A percentile compares a stretch with the other conserved stretches of the same genome.
phyloP scores from a whole-genome alignment of 2,329 filamentous ascomycete species.

The Neophaeococcomyces aloes region DNA sequence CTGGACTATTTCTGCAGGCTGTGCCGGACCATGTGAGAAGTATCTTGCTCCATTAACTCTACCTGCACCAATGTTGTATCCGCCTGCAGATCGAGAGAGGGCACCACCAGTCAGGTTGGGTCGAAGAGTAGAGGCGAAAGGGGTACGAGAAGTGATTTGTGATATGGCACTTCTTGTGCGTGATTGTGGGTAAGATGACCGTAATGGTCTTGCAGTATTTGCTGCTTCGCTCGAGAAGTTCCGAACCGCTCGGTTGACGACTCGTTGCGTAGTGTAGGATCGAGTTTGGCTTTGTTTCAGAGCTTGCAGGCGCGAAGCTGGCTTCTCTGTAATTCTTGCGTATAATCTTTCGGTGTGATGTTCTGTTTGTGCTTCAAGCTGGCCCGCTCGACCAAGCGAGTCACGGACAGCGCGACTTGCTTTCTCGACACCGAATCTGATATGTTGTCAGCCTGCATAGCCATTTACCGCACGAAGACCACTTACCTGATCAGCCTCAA shows the following conservation, averaged over 20 bases:
- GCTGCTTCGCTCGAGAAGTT: slow-evolving; percentile 42
- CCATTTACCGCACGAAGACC: not conserved
- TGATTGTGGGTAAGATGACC: slow-evolving; percentile 46
- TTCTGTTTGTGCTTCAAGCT: slow-evolving; percentile 13
- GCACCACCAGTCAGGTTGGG: slow-evolving; percentile 87
- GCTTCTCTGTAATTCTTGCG: slow-evolving; percentile 42
- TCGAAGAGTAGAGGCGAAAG: slow-evolving; percentile 78
- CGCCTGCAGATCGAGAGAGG: slow-evolving; percentile 72
- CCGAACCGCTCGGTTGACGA: slow-evolving; percentile 34
- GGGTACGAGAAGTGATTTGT: slow-evolving; percentile 62
- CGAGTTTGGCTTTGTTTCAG: slow-evolving; percentile 55
- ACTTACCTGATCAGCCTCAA: slow-evolving; percentile 39
- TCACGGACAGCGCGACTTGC: slow-evolving; percentile 33
- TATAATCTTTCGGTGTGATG: slow-evolving; percentile 45
- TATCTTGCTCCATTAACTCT: slow-evolving; percentile 64
- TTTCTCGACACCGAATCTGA: slow-evolving; percentile 40
- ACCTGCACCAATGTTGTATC: slow-evolving; percentile 67
- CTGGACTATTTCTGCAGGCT: slow-evolving; percentile 80
- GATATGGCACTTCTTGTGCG: slow-evolving; percentile 46
- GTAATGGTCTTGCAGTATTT: slow-evolving; percentile 35
- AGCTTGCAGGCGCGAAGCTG: slow-evolving; percentile 50
- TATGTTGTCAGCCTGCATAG: slow-evolving; percentile 21
- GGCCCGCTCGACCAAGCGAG: slow-evolving; percentile 31
- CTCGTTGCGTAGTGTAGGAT: slow-evolving; percentile 49
- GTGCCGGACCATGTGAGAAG: slow-evolving; percentile 79